Percentiles rank a stretch among this genome's conserved stretches.
Evolutionary conservation across 495 filamentous ascomycete genomes (phyloP).

Genomic region (Neurospora sp.): DNA sequence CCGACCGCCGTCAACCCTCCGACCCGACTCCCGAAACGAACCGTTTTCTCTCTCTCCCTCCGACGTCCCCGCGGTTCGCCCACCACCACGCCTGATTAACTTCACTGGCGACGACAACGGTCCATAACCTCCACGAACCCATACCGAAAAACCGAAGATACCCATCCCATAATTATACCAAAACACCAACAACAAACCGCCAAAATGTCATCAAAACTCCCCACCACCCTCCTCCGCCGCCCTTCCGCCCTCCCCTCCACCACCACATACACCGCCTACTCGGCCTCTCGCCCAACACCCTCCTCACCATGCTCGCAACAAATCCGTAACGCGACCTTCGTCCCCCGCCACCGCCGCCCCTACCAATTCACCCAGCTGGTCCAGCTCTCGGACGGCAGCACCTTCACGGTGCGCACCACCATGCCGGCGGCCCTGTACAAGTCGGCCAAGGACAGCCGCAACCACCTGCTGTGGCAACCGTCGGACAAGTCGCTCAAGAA

Average conservation of each 20-base stretch:
- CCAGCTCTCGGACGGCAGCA: slow-evolving; percentile 83
- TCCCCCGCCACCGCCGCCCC: slow-evolving; percentile 77
- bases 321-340: slow-evolving; percentile 74
- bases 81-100: neutral
- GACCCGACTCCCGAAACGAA: neutral
- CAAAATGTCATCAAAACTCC: slow-evolving; percentile 22
- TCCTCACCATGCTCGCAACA: slow-evolving; percentile 8
- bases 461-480: slow-evolving; percentile 87
- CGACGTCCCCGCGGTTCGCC: neutral
- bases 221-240: slow-evolving; percentile 16
- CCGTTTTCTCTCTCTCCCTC: neutral
- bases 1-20: neutral
- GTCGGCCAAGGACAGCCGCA: slow-evolving; percentile 73
- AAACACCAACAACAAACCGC: slow-evolving; percentile 1
- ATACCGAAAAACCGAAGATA: neutral
- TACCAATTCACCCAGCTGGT: slow-evolving; percentile 96
- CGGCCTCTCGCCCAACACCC: slow-evolving; percentile 3
- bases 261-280: neutral
- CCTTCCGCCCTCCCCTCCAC: slow-evolving; percentile 10
- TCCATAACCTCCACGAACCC: neutral
- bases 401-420: slow-evolving; percentile 81
- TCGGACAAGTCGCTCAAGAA: slow-evolving; percentile 64
- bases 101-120: neutral
- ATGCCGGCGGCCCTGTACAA: slow-evolving; percentile 70
- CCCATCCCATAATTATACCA: neutral